Evolutionary conservation across 2,329 filamentous ascomycete species (phyloP).

Genomic region (Trichoderma koningiopsis): DNA sequence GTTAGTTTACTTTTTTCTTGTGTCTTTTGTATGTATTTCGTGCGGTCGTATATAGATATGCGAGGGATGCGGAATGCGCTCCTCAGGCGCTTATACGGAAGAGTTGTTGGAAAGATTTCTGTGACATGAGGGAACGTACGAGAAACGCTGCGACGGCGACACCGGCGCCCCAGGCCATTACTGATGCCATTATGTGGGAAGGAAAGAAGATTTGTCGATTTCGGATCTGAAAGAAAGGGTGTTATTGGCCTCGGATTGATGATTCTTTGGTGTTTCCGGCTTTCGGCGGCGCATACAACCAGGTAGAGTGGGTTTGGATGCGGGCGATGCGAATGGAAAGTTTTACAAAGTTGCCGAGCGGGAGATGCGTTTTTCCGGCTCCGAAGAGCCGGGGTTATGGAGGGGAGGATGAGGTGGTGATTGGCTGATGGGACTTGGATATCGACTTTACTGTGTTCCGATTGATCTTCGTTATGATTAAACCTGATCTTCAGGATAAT

Average conservation of each 20-base stretch:
- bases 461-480: not conserved
- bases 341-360: slow-evolving; percentile 5
- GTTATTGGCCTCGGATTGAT: not conserved
- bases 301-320: not conserved
- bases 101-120: not conserved
- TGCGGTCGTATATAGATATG: not conserved
- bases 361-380: slow-evolving; percentile 31
- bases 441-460: not conserved
- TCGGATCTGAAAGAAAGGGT: no score
- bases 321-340: slow-evolving; percentile 19
- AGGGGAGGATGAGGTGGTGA: not conserved
- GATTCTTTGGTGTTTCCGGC: not conserved
- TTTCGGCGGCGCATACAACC: not conserved
- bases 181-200: slow-evolving; percentile 43
- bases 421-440: not conserved
- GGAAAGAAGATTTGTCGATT: not conserved
- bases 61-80: not conserved
- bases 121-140: slow-evolving; percentile 38
- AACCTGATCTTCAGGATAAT: not conserved
- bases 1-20: not conserved
- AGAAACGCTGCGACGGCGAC: slow-evolving; percentile 56
- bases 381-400: not conserved
- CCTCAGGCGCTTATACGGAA: not conserved
- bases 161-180: slow-evolving; percentile 51
- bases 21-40: not conserved